A percentile compares a stretch with the other conserved stretches of the same genome.
phyloP scores from a whole-genome alignment of 495 filamentous ascomycete species.

The Trichoderma orchidacearum region DNA sequence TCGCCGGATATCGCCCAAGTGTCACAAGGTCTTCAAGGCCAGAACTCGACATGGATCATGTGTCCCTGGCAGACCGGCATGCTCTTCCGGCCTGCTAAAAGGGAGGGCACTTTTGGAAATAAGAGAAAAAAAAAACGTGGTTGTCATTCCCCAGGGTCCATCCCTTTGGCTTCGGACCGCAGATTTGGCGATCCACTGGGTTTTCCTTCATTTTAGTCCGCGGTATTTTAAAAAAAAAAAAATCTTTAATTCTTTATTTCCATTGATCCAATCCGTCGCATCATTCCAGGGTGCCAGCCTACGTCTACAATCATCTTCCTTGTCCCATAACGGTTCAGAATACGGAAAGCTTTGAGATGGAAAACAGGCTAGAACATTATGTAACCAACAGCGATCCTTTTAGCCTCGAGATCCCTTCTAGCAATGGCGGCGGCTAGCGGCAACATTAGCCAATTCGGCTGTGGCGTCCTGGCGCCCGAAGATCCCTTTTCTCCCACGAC shows the following conservation, averaged over 20 bases:
- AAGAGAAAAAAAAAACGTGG: slow-evolving; percentile 1
- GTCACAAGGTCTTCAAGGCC: background rate
- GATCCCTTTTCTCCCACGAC: background rate
- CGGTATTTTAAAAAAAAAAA: too few species aligned
- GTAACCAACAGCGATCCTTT: too few species aligned
- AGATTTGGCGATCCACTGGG: background rate
- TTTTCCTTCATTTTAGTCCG: background rate
- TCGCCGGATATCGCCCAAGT: background rate
- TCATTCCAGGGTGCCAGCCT: too few species aligned
- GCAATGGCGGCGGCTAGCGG: too few species aligned
- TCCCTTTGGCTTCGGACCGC: background rate
- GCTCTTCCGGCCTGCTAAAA: background rate
- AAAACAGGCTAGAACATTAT: too few species aligned
- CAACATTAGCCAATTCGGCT: background rate
- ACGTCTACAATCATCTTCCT: too few species aligned
- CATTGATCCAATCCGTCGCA: too few species aligned
- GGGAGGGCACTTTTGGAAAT: slow-evolving; percentile 1
- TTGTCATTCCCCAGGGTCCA: background rate
- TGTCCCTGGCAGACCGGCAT: background rate
- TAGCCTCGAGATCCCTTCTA: too few species aligned
- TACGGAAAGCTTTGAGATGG: too few species aligned
- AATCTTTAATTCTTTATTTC: too few species aligned
- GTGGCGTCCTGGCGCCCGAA: background rate
- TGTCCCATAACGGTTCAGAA: background rate
- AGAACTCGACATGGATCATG: background rate